Evolutionary conservation across 2,329 filamentous ascomycete genomes (phyloP), one percentile per base, ranked within the genome.

Genomic region (Plenodomus tracheiphilus): DNA sequence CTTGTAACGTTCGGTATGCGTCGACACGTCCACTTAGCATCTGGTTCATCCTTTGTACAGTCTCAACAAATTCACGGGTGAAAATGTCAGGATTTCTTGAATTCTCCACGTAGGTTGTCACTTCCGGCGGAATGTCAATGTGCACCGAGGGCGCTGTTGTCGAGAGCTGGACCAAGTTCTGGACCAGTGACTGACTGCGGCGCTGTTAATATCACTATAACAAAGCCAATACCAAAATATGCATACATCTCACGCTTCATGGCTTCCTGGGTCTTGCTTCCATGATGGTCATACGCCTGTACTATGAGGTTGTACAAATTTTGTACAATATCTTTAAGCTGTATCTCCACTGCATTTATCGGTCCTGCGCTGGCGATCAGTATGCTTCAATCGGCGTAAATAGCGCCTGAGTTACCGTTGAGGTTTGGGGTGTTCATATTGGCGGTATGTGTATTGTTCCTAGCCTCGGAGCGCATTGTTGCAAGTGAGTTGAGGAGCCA

Each of bases 61-160:
- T 74, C 69, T 87, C 84, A 38, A 86, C 81, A 54, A 86, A 85
- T 58, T 86, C 83, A 39, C 84, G 78, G 8, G 83, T 86, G 69
- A 85, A 86, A 57, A 86, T 85, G 59, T 86, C 84, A 7, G 84
- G 84, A 61, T 87, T 87, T 18, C 84, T 80, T 16, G 81, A 79
- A 17, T 78, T 75, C 59, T 86, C 83, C 28, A 87, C 82, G 64
- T 86, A 87, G 46, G 78, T 76, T 55, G 85, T 80, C 25, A 86
- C 81, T 57, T 86, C 83, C 4, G 81, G 77, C 0, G 84, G 83
- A 1, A 86, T 77, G 40, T 79, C 74, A 49, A 83, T 77, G 44
- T 75, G 73, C 17, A 80, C 72, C 16, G 77, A 65, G n/a, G 75
- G 72, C 2, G 81, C 73, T 61, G 66, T 79, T 53, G 74, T 69